Evolutionary conservation across 208 protist genomes (phyloP), one percentile per base, ranked within the genome.

Genomic region (Sergeia podlipaevii): DNA sequence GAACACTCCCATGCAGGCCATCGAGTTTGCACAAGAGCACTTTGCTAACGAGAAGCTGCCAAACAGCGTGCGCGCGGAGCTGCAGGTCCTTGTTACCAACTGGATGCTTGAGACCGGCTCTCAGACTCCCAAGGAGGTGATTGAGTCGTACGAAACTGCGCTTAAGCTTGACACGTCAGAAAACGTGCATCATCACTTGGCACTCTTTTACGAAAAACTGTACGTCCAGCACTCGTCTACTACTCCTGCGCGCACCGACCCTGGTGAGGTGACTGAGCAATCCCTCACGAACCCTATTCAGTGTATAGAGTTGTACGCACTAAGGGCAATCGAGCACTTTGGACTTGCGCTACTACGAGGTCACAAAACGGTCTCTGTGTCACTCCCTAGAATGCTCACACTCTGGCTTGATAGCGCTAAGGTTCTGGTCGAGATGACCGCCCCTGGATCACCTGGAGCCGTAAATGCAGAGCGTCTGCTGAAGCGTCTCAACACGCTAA

Each of bases 381-480:
- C 96, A 8, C 72, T 99, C 29, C 96, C 97, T 1, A 85, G 97
- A 38, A 77, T 99, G 68, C 66, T 99, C 7, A 98, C 97, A 0
- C 51, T 98, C 7, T 99, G 96, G 92, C 80, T 98, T 0, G 89
- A 98, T 56, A 87, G 60, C 38, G 60, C 82, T 0, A 53, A 59
- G 1, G 53, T 42, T 3, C 62, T 95, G 20, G 42, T 72, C 4
- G 43, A 28, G 18, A 45, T 53, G 4, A 17, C 18, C 11, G 2
- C 33, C n/a, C 18, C 27, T 39, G 8, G 24, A 13, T n/a, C 45
- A 27, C 42, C 37, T 11, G 65, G 50, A 21, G 44, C 65, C 15
- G 27, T 39, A 5, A 34, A 52, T 50, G 66, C 64, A 10, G 60
- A 56, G 5, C 46, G 56, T 15, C 38, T 58, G 24, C 38, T 66